A percentile compares a stretch with the other conserved stretches of the same genome.
phyloP scores from a whole-genome alignment of 257 asterid genomes.

The Solanum sitiens region DNA sequence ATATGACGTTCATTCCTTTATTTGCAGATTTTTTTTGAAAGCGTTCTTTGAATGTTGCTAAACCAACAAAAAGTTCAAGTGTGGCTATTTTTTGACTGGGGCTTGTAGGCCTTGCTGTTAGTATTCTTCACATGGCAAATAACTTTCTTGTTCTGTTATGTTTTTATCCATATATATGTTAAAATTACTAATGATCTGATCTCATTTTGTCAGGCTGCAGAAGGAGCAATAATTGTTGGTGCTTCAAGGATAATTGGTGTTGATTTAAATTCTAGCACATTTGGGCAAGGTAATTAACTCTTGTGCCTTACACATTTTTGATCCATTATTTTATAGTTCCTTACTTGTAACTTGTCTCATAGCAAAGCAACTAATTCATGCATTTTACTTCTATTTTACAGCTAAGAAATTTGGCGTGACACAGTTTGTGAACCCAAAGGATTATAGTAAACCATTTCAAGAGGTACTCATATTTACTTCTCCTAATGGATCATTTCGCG shows the following conservation, averaged over 20 bases:
- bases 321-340: no score
- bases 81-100: constrained; percentile 74
- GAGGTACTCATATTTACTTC: constrained; percentile 23
- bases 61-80: constrained; percentile 51
- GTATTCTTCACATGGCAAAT: neutral
- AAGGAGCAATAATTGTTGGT: constrained; percentile 73
- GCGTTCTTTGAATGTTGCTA: constrained; percentile 84
- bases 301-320: no score
- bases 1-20: neutral
- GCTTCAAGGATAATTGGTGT: constrained; percentile 72
- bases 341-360: no score
- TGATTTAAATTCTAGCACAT: constrained; percentile 41
- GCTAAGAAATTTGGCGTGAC: constrained; percentile 70
- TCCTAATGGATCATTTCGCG: neutral
- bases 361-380: no score
- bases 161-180: no score
- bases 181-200: no score
- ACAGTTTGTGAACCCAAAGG: constrained; percentile 71
- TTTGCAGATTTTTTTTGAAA: constrained; percentile 33
- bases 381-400: neutral
- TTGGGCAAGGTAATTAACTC: constrained; percentile 29
- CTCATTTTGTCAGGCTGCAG: constrained; percentile 50
- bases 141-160: no score
- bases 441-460: constrained; percentile 51
- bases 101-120: constrained; percentile 72